Evolutionary conservation across 1,139 yeast genomes (phyloP).

Genomic region (Geotrichum bryndzae): DNA sequence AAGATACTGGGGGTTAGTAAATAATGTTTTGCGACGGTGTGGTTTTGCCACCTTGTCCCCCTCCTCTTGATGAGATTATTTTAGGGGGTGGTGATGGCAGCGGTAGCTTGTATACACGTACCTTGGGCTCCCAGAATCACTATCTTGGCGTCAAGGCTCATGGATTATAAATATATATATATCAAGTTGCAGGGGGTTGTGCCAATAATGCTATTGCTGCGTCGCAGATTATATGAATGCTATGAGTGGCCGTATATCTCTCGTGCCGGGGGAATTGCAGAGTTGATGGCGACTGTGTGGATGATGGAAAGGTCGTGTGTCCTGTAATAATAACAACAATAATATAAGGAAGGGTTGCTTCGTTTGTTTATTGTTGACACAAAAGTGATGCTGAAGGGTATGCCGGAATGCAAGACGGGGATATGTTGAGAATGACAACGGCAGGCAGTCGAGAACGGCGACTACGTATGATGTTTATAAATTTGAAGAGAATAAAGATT

Average conservation of each 20-base stretch:
- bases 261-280: background rate
- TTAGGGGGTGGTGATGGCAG: background rate
- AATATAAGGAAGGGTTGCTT: background rate
- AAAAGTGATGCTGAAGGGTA: background rate
- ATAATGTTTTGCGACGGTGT: background rate
- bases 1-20: background rate
- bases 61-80: background rate
- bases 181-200: background rate
- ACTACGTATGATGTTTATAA: background rate
- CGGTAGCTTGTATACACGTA: conserved; percentile 15
- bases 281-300: background rate
- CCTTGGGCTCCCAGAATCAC: conserved; percentile 38
- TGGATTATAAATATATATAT: conserved; percentile 13
- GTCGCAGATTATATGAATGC: background rate
- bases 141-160: conserved; percentile 37
- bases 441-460: background rate
- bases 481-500: background rate
- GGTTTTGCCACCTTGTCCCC: conserved; percentile 4
- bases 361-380: background rate
- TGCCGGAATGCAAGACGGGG: background rate
- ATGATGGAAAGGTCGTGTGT: background rate
- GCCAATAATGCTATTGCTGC: background rate
- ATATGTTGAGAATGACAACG: background rate
- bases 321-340: background rate
- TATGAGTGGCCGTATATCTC: background rate